phyloP scores from a whole-genome alignment of 2,329 filamentous ascomycete species.

The Daldinia eschscholtzii region DNA sequence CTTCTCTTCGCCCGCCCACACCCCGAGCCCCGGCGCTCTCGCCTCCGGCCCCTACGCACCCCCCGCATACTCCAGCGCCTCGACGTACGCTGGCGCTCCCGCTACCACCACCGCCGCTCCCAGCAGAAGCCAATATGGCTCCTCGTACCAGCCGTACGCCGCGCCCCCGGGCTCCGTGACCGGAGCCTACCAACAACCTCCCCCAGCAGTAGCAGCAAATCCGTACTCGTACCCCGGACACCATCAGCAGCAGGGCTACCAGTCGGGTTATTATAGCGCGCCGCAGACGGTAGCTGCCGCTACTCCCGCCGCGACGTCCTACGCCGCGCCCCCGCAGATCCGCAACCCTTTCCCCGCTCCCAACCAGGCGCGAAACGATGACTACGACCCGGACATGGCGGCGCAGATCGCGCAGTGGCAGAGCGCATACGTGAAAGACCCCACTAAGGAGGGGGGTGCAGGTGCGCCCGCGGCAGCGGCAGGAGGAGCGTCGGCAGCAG shows the following conservation, averaged over 20 bases:
- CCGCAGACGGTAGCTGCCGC: slow-evolving; percentile 52
- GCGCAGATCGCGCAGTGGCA: slow-evolving; percentile 96
- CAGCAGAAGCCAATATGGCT: slow-evolving; percentile 58
- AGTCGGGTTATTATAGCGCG: slow-evolving; percentile 54
- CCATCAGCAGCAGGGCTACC: slow-evolving; percentile 46
- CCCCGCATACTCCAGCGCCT: slow-evolving; percentile 55
- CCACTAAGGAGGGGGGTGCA: slow-evolving; percentile 65
- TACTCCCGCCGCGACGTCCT: slow-evolving; percentile 55
- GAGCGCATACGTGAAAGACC: slow-evolving; percentile 77
- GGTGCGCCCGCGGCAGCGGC: slow-evolving; percentile 41
- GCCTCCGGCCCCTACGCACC: slow-evolving; percentile 52
- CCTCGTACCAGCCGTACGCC: slow-evolving; percentile 56
- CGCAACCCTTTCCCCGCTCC: slow-evolving; percentile 84
- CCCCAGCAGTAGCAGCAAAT: slow-evolving; percentile 23
- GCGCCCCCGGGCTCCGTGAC: slow-evolving; percentile 44
- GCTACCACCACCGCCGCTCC: slow-evolving; percentile 50
- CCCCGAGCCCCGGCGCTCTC: slow-evolving; percentile 51
- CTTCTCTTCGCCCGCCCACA: slow-evolving; percentile 58
- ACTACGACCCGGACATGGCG: slow-evolving; percentile 83
- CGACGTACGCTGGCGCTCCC: slow-evolving; percentile 56
- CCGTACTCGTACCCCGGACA: slow-evolving; percentile 49
- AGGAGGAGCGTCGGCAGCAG: slow-evolving; percentile 8
- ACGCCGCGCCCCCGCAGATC: slow-evolving; percentile 74
- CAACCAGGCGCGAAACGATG: slow-evolving; percentile 58
- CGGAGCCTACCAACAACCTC: slow-evolving; percentile 38